Base-by-base conservation (phyloP, 2,329 filamentous ascomycete species). In the Acrodontium crateriforme region DNA sequence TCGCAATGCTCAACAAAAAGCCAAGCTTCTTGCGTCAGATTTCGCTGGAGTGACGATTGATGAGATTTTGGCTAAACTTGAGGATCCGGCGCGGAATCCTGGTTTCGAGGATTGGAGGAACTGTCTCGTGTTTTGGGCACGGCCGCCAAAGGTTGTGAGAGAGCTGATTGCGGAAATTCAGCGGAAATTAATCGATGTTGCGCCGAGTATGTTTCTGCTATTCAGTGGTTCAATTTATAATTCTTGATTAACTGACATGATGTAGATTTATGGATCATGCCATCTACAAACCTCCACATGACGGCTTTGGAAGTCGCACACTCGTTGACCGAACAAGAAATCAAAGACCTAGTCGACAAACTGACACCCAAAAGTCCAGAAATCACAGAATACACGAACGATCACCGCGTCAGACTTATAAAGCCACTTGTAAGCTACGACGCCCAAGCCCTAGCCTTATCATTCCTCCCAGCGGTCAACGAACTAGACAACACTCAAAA, bases 381-480 rank as follows among this genome's bases (percentile, higher is more conserved):
- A 7, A 69, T 92, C 38, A 69, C 71, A 4, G 69, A 75, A 46
- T 74, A 77, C 47, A 74, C 79, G 0, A 65, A 67, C 44, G 50
- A 57, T 3, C 75, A 84, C 49, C 74, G 78, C 24, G 62, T 79
- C 1, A 71, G 81, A 8, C 70, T 94, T 3, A 71, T 91, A 35
- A 89, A 79, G 52, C 87, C 87, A 1, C 65, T 78, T 50, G 53
- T 95, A 24, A 83, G 80, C 14, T 92, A 79, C 48, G 87, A 95
- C 50, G 69, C 80, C 1, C 76, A 83, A 4, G 87, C 84, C 10
- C 64, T 94, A 30, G 87, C 87, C 1, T 57, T 95, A 18, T 89
- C 80, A 15, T 94, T 91, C 54, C 59, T 94, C 2, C 85, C 87
- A 0, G 82, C 81, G 0, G 67, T 73, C 3, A 74, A 24, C 14